A percentile compares a stretch with the other conserved stretches of the same genome.
phyloP scores from a whole-genome alignment of 805 yeast genomes.

The Metschnikowia reukaufii region DNA sequence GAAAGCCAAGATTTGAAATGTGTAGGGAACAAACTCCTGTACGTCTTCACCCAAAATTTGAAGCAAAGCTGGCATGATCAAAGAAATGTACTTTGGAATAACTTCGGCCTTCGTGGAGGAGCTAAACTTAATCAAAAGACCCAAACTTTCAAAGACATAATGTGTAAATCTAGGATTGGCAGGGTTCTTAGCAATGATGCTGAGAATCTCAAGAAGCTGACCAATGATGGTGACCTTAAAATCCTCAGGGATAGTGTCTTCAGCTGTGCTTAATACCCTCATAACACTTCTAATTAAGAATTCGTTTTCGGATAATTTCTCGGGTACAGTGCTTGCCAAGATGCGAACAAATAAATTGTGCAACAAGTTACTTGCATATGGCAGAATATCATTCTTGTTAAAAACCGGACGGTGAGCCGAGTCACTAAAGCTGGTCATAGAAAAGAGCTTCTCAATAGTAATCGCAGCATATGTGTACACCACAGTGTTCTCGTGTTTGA shows the following conservation, averaged over 20 bases:
- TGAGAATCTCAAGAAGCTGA: constrained; percentile 69
- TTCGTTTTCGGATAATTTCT: constrained; percentile 92
- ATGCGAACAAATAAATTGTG: constrained; percentile 67
- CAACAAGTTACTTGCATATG: constrained; percentile 58
- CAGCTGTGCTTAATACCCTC: constrained; percentile 75
- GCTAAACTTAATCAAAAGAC: constrained; percentile 61
- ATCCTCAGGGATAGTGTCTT: constrained; percentile 52
- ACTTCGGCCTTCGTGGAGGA: constrained; percentile 23
- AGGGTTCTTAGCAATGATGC: constrained; percentile 79
- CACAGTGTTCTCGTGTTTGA: constrained; percentile 61
- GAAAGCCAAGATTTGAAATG: constrained; percentile 84
- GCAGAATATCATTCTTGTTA: constrained; percentile 67
- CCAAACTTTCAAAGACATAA: constrained; percentile 85
- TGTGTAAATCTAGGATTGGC: constrained; percentile 94
- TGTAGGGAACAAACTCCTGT: constrained; percentile 91
- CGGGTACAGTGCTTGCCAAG: constrained; percentile 58
- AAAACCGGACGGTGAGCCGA: constrained; percentile 61
- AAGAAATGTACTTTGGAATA: constrained; percentile 39
- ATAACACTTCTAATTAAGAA: constrained; percentile 85
- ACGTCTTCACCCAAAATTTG: constrained; percentile 76
- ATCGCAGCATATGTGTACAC: constrained; percentile 93
- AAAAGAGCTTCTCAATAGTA: constrained; percentile 83
- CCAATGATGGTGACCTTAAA: constrained; percentile 51
- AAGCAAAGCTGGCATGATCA: constrained; percentile 67
- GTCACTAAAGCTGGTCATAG: constrained; percentile 61